Percentiles rank a stretch among this genome's conserved stretches.
Conservation (phyloP, 305 asterid genomes). For the Vinca major region DNA sequence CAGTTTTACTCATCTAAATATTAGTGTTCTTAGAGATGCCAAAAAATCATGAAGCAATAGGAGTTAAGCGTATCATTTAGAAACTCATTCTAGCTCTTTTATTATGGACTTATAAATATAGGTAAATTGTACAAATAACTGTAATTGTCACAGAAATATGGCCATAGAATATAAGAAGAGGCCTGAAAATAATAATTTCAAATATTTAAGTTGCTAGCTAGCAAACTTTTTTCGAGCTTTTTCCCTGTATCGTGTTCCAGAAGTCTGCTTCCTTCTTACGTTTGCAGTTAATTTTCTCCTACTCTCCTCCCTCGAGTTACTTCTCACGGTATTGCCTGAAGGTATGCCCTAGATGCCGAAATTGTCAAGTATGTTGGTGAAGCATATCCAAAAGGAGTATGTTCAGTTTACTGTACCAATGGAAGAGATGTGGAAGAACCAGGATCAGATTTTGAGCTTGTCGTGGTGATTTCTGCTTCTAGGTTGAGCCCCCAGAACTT, state of each 20-base stretch:
- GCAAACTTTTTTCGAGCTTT: neutral
- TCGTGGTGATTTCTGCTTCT: constrained; percentile 83
- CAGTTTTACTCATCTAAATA: neutral
- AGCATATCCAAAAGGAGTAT: constrained; percentile 78
- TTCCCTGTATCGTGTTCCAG: constrained; percentile 1
- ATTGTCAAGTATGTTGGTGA: constrained; percentile 71
- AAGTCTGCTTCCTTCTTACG: neutral
- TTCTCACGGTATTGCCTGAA: constrained; percentile 26
- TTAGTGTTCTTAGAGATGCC: neutral
- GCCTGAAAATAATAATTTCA: neutral
- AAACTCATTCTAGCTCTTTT: neutral
- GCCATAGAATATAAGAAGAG: neutral
- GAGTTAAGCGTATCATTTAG: neutral
- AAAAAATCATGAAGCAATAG: neutral
- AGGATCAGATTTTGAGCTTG: constrained; percentile 80
- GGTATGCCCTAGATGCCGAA: constrained; percentile 83
- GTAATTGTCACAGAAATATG: neutral
- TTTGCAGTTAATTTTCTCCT: neutral
- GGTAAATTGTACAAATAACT: neutral
- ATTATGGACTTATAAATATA: neutral
- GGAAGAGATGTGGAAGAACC: constrained; percentile 86
- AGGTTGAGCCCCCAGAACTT: constrained; percentile 93
- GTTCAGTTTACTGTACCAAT: constrained; percentile 67
- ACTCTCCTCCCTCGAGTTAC: neutral
- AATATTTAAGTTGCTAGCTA: neutral